phyloP scores from a whole-genome alignment of 2,329 filamentous ascomycete genomes.

The Huntiella moniliformis region DNA sequence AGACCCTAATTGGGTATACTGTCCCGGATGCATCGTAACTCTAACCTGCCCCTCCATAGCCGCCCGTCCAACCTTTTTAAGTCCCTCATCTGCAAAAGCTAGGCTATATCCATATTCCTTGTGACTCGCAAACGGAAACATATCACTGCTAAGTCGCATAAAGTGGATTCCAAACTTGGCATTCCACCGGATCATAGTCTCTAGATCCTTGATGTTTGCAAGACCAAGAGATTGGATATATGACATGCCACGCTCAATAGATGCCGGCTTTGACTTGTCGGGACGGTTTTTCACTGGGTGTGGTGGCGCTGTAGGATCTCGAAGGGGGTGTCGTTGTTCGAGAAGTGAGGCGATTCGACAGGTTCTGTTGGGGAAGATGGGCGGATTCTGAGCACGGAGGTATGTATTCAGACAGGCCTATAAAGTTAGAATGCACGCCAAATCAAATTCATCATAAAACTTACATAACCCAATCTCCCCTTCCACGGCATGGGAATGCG shows the following conservation, averaged over 20 bases:
- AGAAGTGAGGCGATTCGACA: slow-evolving; percentile 81
- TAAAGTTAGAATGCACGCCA: neutral
- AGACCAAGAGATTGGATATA: slow-evolving; percentile 64
- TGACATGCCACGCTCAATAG: slow-evolving; percentile 44
- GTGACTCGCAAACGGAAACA: slow-evolving; percentile 93
- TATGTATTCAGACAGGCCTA: slow-evolving; percentile 86
- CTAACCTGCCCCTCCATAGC: slow-evolving; percentile 65
- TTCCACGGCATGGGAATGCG: slow-evolving; percentile 10
- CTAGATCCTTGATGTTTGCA: slow-evolving; percentile 64
- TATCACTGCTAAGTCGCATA: slow-evolving; percentile 79
- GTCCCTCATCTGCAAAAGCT: slow-evolving; percentile 59
- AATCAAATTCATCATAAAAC: neutral
- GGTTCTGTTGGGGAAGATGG: slow-evolving; percentile 79
- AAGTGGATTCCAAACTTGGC: slow-evolving; percentile 83
- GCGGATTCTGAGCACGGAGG: slow-evolving; percentile 58
- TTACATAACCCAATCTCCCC: slow-evolving; percentile 11
- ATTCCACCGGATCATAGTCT: slow-evolving; percentile 82
- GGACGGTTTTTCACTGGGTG: slow-evolving; percentile 75
- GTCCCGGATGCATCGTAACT: slow-evolving; percentile 77
- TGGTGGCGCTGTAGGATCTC: slow-evolving; percentile 55
- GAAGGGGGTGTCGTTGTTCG: slow-evolving; percentile 68
- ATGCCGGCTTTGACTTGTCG: slow-evolving; percentile 50
- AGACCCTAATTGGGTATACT: slow-evolving; percentile 81
- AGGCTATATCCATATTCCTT: slow-evolving; percentile 71
- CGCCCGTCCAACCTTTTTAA: slow-evolving; percentile 60